Evolutionary conservation across 345 rosid genomes (phyloP).

Genomic region (Acer yangbiense): DNA sequence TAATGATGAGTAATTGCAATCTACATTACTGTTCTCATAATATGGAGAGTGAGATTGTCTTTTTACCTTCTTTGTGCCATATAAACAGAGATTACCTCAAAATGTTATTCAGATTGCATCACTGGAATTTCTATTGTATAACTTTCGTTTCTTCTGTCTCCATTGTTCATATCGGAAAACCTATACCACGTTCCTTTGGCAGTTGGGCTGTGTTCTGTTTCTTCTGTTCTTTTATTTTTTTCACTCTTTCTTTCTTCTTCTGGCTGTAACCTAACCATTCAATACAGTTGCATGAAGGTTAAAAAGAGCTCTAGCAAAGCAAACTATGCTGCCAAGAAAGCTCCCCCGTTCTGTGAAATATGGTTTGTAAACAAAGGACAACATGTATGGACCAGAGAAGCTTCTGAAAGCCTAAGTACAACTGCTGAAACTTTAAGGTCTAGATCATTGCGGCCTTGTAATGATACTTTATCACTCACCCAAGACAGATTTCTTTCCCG

Average conservation of each 20-base stretch:
- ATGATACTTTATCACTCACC: slow-evolving; percentile 15
- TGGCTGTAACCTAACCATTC: slow-evolving; percentile 14
- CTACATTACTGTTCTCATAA: neutral
- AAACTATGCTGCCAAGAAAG: slow-evolving; percentile 47
- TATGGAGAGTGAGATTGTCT: neutral
- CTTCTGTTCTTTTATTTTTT: neutral
- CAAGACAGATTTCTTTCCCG: slow-evolving; percentile 23
- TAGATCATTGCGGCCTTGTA: slow-evolving; percentile 27
- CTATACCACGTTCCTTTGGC: neutral
- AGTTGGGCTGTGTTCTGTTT: neutral
- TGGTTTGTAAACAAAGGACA: slow-evolving; percentile 70
- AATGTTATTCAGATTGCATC: too few relatives aligned
- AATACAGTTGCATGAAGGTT: slow-evolving; percentile 53
- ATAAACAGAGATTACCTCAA: neutral
- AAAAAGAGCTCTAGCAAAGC: slow-evolving; percentile 55
- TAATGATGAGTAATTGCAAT: neutral
- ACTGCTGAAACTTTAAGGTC: slow-evolving; percentile 25
- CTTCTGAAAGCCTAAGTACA: slow-evolving; percentile 35
- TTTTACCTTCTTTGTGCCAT: slow-evolving; percentile 9
- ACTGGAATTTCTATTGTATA: too few relatives aligned
- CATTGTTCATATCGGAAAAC: neutral
- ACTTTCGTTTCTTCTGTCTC: too few relatives aligned
- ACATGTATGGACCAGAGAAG: slow-evolving; percentile 58
- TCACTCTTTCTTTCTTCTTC: neutral
- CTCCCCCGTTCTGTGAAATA: slow-evolving; percentile 60